Evolutionary conservation across 225 moss, liverwort and hornwort genomes (phyloP).

Genomic region (Anthoceros angustus): DNA sequence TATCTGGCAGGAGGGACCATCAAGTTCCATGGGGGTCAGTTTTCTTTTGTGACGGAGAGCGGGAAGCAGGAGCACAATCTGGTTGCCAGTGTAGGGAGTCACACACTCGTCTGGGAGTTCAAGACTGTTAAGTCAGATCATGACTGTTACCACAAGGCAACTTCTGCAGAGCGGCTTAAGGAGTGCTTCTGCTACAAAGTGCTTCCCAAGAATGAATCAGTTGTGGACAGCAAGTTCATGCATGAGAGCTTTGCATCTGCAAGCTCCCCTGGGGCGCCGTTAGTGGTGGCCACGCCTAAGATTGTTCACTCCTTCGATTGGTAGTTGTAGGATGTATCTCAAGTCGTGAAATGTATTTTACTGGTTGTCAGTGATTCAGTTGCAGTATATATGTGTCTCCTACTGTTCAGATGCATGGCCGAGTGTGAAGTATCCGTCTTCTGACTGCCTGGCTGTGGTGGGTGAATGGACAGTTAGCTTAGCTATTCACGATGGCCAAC

Average conservation of each 20-base stretch:
- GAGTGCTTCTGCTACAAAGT: conserved; percentile 91
- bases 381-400: too few relatives aligned
- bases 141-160: conserved; percentile 81
- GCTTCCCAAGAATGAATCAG: conserved; percentile 66
- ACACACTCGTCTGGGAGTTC: conserved; percentile 90
- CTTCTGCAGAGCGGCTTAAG: conserved; percentile 43
- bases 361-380: too few relatives aligned
- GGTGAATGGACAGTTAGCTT: too few relatives aligned
- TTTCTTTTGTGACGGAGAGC: conserved; percentile 89
- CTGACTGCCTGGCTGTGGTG: too few relatives aligned
- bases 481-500: too few relatives aligned
- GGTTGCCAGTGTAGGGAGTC: conserved; percentile 80
- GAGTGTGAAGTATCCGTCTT: too few relatives aligned
- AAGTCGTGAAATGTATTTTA: too few relatives aligned
- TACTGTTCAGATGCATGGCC: too few relatives aligned
- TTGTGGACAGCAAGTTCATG: conserved; percentile 93
- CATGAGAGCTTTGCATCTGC: conserved; percentile 58
- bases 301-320: conserved; percentile 74
- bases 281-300: conserved; percentile 82
- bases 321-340: conserved; percentile 6
- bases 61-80: conserved; percentile 83
- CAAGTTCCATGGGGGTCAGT: conserved; percentile 75
- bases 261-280: conserved; percentile 53
- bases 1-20: conserved; percentile 41
- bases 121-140: conserved; percentile 86